Base-by-base conservation (phyloP, 176 grass and related monocot genomes). In the Oryza australiensis region DNA sequence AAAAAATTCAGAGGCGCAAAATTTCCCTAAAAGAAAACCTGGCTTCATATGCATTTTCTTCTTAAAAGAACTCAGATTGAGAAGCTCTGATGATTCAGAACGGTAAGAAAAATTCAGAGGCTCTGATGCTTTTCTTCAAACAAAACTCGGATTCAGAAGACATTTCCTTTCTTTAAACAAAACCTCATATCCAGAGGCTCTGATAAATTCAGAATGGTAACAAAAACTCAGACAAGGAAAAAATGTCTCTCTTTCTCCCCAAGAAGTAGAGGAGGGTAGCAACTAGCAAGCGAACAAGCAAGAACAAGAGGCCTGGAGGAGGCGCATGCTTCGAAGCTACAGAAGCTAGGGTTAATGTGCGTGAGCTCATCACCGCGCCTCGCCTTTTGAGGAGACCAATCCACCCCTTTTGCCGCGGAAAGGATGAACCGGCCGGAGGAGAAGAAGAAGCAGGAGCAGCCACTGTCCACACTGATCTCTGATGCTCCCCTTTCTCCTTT, bases 301-400 rank as follows among this genome's bases (percentile, higher is more conserved):
- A 65, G 42, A 85, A 82, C 72, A 89, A 85, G 70, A 85, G 40
- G 55, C 87, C 82, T 80, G 28, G 87, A 84, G 70, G 46, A 62
- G 68, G 76, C 28, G 68, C 60, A 5, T 70, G 22, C 87, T 80
- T 89, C 85, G 40, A 28, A 76, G 82, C 28, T 57, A 71, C 78
- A 85, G 64, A 57, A 57, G 16, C 20, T n/a, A n/a, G 53, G 7
- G 16, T 14, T 57, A n/a, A 66, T 85, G 66, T 42, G 71, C 12
- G 66, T 86, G 88, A 68, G 83, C 57, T 77, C 87, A 73, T 82
- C 66, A 60, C 11, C 32, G 0, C 51, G 6, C 30, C 32, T 22
- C 83, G 46, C 67, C 88, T 89, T 89, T 89, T 86, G 66, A 82
- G 66, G 8, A 57, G 3, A 57, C 20, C 20, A 57, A 57, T 57